Evolutionary conservation across 2,329 filamentous ascomycete genomes (phyloP).

Genomic region (Aspergillus eucalypticola): DNA sequence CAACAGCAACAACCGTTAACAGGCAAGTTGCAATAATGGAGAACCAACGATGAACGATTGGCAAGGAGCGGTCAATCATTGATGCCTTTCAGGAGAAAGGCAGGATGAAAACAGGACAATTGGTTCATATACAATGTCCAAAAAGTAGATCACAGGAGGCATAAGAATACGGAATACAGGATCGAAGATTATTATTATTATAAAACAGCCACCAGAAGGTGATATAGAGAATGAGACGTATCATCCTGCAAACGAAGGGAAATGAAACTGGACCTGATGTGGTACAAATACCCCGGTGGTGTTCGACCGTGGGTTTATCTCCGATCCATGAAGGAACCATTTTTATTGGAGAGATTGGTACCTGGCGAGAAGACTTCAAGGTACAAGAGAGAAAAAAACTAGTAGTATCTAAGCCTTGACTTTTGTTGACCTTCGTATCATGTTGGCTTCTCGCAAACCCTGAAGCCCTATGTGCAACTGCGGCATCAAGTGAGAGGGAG

Average conservation of each 20-base stretch:
- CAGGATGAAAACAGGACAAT: neutral
- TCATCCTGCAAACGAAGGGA: neutral
- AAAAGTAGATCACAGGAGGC: neutral
- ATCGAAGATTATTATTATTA: neutral
- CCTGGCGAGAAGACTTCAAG: neutral
- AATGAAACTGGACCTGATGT: conserved; percentile 10
- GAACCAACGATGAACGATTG: conserved; percentile 2
- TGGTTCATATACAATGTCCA: neutral
- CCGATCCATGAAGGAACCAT: neutral
- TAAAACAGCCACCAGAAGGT: neutral
- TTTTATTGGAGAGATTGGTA: neutral
- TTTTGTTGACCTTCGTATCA: too few species aligned
- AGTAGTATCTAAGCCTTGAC: too few species aligned
- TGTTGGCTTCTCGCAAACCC: too few species aligned
- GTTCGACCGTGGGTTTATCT: neutral
- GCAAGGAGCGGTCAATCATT: conserved; percentile 22
- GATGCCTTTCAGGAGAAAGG: neutral
- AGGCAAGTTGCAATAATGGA: neutral
- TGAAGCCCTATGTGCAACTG: neutral
- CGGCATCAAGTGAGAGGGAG: neutral
- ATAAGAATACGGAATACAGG: neutral
- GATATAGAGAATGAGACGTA: neutral
- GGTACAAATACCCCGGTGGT: conserved; percentile 18
- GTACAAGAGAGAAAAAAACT: too few species aligned
- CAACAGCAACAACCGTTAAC: neutral